Evolutionary conservation across 306 rosid genomes (phyloP).

Genomic region (Casuarina equisetifolia): DNA sequence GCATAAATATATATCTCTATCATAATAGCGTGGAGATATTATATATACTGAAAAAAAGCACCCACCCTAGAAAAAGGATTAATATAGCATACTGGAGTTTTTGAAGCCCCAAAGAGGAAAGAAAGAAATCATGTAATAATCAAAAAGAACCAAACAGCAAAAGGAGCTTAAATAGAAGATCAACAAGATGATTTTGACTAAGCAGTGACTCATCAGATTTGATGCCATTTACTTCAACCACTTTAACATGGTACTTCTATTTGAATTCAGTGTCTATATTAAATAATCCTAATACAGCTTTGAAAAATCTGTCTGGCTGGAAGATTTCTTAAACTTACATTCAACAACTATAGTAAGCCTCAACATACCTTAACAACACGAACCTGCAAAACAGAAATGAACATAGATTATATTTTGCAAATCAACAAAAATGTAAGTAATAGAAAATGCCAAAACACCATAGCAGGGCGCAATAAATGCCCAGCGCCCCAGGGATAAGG

Average conservation of each 20-base stretch:
- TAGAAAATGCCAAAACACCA: slow-evolving; percentile 16
- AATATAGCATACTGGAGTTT: neutral
- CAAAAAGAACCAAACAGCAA: neutral
- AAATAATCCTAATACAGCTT: neutral
- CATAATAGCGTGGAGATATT: too few relatives aligned
- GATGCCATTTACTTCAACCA: neutral
- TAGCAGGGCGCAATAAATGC: neutral
- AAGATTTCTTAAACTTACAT: slow-evolving; percentile 41
- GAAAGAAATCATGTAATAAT: neutral
- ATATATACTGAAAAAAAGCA: too few relatives aligned
- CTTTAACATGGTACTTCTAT: neutral
- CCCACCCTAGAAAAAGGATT: neutral
- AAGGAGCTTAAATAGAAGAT: neutral
- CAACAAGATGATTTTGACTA: neutral
- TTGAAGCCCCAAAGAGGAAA: neutral
- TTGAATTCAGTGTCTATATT: neutral
- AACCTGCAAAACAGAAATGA: slow-evolving; percentile 66
- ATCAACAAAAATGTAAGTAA: slow-evolving; percentile 8
- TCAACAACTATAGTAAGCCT: slow-evolving; percentile 28
- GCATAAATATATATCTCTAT: too few relatives aligned
- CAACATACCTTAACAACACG: slow-evolving; percentile 91
- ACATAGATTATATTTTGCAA: slow-evolving; percentile 7
- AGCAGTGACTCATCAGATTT: neutral
- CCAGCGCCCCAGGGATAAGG: neutral
- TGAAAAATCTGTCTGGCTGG: neutral